phyloP scores from a whole-genome alignment of 2,329 filamentous ascomycete species.

The Neoascochyta sp. region DNA sequence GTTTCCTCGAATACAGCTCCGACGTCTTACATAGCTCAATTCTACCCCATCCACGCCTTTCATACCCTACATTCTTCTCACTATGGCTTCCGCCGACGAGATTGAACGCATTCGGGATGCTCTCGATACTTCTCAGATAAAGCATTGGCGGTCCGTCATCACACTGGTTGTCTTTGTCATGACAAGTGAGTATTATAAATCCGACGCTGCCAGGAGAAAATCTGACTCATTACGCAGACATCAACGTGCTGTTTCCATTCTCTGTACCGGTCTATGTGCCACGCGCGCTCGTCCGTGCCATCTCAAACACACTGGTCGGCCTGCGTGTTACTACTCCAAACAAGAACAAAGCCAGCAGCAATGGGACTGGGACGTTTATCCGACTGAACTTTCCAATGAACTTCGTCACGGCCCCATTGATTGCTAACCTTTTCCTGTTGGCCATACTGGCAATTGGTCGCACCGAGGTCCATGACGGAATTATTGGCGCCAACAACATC shows the following conservation, averaged over 20 bases:
- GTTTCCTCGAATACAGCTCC: no score
- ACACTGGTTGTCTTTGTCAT: conserved; percentile 66
- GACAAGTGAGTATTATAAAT: conserved; percentile 56
- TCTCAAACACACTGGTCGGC: conserved; percentile 44
- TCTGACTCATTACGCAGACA: conserved; percentile 46
- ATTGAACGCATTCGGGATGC: no score
- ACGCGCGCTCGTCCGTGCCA: conserved; percentile 44
- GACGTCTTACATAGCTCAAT: no score
- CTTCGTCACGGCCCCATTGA: conserved; percentile 66
- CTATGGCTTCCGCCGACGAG: no score
- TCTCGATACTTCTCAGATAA: conserved; percentile 55
- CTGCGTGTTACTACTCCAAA: conserved; percentile 54
- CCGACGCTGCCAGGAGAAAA: conserved; percentile 1
- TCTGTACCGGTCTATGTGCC: conserved; percentile 62
- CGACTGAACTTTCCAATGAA: conserved; percentile 62
- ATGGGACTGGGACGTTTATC: conserved; percentile 43
- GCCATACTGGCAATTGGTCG: conserved; percentile 65
- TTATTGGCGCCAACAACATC: conserved; percentile 62
- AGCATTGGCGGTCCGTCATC: conserved; percentile 65
- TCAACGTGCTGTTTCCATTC: conserved; percentile 67
- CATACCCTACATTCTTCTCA: no score
- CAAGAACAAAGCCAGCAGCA: conserved; percentile 18
- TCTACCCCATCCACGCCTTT: no score
- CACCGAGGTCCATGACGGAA: conserved; percentile 64
- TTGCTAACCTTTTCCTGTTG: conserved; percentile 68